phyloP scores from a whole-genome alignment of 2,329 filamentous ascomycete species.

The Daldinia sp. region DNA sequence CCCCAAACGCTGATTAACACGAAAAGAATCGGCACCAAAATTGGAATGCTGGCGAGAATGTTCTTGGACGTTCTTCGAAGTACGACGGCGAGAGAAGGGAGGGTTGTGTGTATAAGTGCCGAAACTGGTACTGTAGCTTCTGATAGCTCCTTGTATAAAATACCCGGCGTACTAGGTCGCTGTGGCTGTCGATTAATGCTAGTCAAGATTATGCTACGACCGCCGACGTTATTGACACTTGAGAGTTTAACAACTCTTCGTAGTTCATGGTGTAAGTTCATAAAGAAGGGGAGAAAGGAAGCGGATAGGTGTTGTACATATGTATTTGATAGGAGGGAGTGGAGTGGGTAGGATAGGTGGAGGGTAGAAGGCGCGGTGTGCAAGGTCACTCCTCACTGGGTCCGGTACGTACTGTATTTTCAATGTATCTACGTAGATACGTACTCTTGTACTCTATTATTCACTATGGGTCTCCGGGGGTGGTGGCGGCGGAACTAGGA shows the following conservation, averaged over 20 bases:
- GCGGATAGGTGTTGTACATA: constrained; percentile 49
- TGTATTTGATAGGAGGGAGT: constrained; percentile 45
- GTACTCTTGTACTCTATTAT: constrained; percentile 25
- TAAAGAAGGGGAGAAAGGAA: constrained; percentile 38
- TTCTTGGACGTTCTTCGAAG: constrained; percentile 18
- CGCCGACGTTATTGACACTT: constrained; percentile 30
- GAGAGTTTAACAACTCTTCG: constrained; percentile 33
- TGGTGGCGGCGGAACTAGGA: constrained; percentile 42
- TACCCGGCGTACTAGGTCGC: constrained; percentile 25
- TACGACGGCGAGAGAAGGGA: constrained; percentile 14
- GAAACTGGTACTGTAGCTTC: constrained; percentile 19
- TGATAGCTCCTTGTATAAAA: constrained; percentile 28
- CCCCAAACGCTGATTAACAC: constrained; percentile 9
- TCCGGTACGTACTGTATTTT: constrained; percentile 34
- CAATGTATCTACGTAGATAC: constrained; percentile 26
- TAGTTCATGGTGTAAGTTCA: constrained; percentile 39
- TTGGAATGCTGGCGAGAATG: constrained; percentile 17
- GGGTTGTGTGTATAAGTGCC: constrained; percentile 8
- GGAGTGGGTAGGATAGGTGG: constrained; percentile 40
- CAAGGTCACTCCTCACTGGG: constrained; percentile 37
- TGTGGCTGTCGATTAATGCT: constrained; percentile 29
- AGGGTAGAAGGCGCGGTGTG: constrained; percentile 44
- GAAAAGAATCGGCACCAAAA: constrained; percentile 36
- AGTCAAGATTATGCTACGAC: constrained; percentile 37
- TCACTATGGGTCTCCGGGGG: constrained; percentile 28